Evolutionary conservation across 2,329 filamentous ascomycete genomes (phyloP).

Genomic region (Scedosporium dehoogii): DNA sequence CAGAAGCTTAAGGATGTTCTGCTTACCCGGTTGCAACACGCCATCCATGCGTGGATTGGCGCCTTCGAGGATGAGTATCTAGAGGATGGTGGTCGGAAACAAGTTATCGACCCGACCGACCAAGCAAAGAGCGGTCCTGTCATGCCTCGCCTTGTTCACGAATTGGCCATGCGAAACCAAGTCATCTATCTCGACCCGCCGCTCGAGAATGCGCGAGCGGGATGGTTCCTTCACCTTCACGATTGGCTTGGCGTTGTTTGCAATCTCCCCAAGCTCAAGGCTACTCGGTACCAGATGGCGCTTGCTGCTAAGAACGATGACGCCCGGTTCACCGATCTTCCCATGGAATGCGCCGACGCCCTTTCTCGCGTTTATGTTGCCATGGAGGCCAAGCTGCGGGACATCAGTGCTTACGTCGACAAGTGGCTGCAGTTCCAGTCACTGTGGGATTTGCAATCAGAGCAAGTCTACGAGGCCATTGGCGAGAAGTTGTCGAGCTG

Average conservation of each 20-base stretch:
- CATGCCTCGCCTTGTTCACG: slow-evolving; percentile 69
- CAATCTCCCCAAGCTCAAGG: slow-evolving; percentile 88
- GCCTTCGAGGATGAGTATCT: slow-evolving; percentile 61
- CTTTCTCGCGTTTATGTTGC: slow-evolving; percentile 72
- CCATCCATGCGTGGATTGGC: slow-evolving; percentile 78
- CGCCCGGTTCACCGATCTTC: slow-evolving; percentile 72
- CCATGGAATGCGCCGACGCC: slow-evolving; percentile 69
- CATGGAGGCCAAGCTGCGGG: slow-evolving; percentile 71
- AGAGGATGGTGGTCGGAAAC: slow-evolving; percentile 44
- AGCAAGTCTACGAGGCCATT: slow-evolving; percentile 86
- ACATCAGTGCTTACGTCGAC: slow-evolving; percentile 79
- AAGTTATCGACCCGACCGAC: slow-evolving; percentile 31
- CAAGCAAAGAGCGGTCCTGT: slow-evolving; percentile 45
- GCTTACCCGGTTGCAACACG: slow-evolving; percentile 70
- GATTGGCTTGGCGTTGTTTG: slow-evolving; percentile 90
- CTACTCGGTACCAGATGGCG: slow-evolving; percentile 87
- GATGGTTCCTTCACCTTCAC: slow-evolving; percentile 88
- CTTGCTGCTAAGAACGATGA: slow-evolving; percentile 56
- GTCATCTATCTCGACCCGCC: slow-evolving; percentile 95
- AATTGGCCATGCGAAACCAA: slow-evolving; percentile 96
- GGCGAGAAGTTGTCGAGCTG: slow-evolving; percentile 87
- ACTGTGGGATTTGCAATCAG: slow-evolving; percentile 92
- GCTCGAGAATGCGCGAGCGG: slow-evolving; percentile 80
- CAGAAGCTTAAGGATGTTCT: slow-evolving; percentile 72
- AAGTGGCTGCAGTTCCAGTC: slow-evolving; percentile 99